Percentiles rank a stretch among this genome's conserved stretches.
Evolutionary conservation across 305 asterid genomes (phyloP).

Genomic region (Fraxinus platypoda): DNA sequence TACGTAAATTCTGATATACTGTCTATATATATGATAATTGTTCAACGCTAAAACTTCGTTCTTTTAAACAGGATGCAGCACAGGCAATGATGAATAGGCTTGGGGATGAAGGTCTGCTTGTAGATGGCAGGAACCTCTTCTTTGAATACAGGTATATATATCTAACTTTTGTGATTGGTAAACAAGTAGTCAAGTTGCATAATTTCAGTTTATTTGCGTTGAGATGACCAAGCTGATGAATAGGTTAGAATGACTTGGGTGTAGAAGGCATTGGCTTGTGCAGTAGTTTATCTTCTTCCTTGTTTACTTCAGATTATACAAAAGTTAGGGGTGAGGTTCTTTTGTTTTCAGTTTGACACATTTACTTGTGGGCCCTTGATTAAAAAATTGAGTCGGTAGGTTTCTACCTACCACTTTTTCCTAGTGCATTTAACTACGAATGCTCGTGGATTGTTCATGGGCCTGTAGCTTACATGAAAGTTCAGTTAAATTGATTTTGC

Average conservation of each 20-base stretch:
- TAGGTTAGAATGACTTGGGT: not conserved
- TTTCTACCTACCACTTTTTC: not conserved
- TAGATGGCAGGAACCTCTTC: conserved; percentile 86
- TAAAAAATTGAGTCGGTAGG: not conserved
- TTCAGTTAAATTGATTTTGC: not conserved
- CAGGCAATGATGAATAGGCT: conserved; percentile 92
- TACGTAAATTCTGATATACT: conserved; percentile 36
- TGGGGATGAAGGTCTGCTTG: conserved; percentile 82
- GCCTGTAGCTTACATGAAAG: not conserved
- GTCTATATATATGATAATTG: conserved; percentile 10
- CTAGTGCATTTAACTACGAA: not conserved
- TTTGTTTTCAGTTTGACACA: not conserved
- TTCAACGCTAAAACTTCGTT: conserved; percentile 15
- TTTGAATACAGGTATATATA: conserved; percentile 80
- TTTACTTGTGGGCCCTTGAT: not conserved
- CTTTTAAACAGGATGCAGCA: conserved; percentile 70
- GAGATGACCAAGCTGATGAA: not conserved
- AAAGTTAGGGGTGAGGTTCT: not conserved
- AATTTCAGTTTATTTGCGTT: conserved; percentile 3
- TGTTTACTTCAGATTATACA: not conserved
- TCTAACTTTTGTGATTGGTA: conserved; percentile 14
- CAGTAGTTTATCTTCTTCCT: not conserved
- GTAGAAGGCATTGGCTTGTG: conserved; percentile 12
- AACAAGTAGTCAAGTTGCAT: conserved; percentile 5
- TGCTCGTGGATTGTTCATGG: not conserved